A percentile compares a stretch with the other conserved stretches of the same genome.
phyloP scores from a whole-genome alignment of 129 eudicot genomes.

The Flaveria sonorensis region DNA sequence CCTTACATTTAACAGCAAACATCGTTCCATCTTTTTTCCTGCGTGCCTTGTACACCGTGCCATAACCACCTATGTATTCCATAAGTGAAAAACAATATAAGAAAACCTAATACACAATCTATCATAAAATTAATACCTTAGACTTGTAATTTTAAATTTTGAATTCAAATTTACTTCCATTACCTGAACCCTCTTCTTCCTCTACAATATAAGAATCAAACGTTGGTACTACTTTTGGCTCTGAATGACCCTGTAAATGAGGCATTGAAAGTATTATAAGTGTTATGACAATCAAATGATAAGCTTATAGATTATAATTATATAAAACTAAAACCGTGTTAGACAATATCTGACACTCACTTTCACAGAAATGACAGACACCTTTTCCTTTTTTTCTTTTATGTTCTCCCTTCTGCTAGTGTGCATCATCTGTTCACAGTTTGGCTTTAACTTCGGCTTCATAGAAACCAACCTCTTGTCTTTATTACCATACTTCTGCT shows the following conservation, averaged over 20 bases:
- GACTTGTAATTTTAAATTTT: not conserved
- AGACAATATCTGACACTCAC: slow-evolving; percentile 39
- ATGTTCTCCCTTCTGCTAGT: slow-evolving; percentile 30
- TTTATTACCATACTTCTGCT: slow-evolving; percentile 40
- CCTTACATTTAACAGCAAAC: slow-evolving; percentile 93
- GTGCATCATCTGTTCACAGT: slow-evolving; percentile 31
- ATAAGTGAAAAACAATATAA: not conserved
- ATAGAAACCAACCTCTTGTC: slow-evolving; percentile 34
- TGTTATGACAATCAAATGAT: slow-evolving; percentile 11
- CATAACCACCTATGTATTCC: slow-evolving; percentile 88
- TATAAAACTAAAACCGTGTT: slow-evolving; percentile 23
- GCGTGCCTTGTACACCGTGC: slow-evolving; percentile 84
- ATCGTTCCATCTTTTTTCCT: slow-evolving; percentile 79
- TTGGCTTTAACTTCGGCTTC: slow-evolving; percentile 47
- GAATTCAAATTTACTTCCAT: slow-evolving; percentile 6
- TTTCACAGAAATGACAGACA: slow-evolving; percentile 27
- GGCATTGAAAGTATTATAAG: slow-evolving; percentile 8
- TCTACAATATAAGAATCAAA: slow-evolving; percentile 74
- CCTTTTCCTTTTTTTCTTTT: slow-evolving; percentile 46
- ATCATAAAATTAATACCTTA: not conserved
- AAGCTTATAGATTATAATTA: slow-evolving; percentile 10
- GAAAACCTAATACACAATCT: not conserved
- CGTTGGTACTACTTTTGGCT: slow-evolving; percentile 52
- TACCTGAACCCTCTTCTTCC: slow-evolving; percentile 99
- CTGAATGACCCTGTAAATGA: slow-evolving; percentile 55